Percentiles rank a stretch among this genome's conserved stretches.
phyloP scores from a whole-genome alignment of 371 early-diverging fungal genomes.

The Coemansia sp. region DNA sequence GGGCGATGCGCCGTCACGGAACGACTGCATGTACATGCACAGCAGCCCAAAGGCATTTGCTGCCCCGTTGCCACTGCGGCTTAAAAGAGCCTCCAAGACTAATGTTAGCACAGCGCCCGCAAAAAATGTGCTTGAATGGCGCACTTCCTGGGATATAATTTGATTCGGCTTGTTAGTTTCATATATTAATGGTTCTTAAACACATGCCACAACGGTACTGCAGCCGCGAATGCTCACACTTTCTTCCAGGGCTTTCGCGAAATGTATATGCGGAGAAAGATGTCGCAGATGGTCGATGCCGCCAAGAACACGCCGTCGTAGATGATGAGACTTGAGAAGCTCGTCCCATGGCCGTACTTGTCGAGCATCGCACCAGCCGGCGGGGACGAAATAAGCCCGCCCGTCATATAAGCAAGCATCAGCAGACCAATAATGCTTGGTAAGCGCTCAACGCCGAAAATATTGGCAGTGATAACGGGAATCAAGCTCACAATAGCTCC shows the following conservation, averaged over 20 bases:
- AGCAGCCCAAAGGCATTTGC: background rate
- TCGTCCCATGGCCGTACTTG: conserved; percentile 19
- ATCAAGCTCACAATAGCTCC: conserved; percentile 33
- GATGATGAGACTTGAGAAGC: conserved; percentile 18
- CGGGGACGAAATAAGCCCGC: conserved; percentile 26
- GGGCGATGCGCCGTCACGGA: conserved; percentile 21
- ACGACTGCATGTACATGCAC: background rate
- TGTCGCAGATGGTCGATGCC: conserved; percentile 1
- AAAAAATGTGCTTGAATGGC: conserved; percentile 14
- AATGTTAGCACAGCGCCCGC: too few species aligned
- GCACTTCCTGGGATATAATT: conserved; percentile 32
- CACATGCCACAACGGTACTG: too few species aligned
- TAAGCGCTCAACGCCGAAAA: conserved; percentile 28
- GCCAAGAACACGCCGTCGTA: conserved; percentile 26
- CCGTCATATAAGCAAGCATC: conserved; percentile 23
- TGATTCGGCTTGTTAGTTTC: background rate
- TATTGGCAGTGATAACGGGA: conserved; percentile 30
- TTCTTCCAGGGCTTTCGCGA: conserved; percentile 16
- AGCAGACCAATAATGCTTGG: conserved; percentile 33
- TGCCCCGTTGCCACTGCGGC: background rate
- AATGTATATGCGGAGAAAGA: conserved; percentile 12
- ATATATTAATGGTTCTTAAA: too few species aligned
- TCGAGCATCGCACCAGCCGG: conserved; percentile 37
- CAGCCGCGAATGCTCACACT: conserved; percentile 3
- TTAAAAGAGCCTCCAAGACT: background rate